These are phyloP conservation scores for Beauveria scarabaeidicola DNA, from an alignment of 2,329 filamentous ascomycete genomes.

Conservation along the genomic window DNA sequence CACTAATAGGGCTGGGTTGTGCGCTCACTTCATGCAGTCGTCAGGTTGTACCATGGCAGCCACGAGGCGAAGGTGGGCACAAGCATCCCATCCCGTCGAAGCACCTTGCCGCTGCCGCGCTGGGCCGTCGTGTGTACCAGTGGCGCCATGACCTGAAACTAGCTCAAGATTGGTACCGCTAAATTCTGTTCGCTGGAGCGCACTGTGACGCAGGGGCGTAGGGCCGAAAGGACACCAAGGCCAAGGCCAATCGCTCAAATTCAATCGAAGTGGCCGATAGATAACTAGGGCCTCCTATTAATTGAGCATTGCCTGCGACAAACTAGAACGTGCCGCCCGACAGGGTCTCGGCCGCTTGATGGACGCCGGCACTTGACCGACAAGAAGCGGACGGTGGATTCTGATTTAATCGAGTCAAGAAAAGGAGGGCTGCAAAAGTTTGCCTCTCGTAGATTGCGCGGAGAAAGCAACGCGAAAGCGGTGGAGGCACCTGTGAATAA, in stretches of 20 bases:
- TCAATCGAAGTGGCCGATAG: neutral
- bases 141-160: conserved; percentile 10
- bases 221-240: neutral
- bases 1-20: too few relatives aligned
- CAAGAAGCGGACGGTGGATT: neutral
- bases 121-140: neutral
- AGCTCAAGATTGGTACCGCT: neutral
- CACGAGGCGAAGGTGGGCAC: neutral
- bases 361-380: neutral
- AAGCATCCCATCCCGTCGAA: neutral
- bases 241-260: neutral
- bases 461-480: neutral
- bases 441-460: neutral
- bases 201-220: neutral
- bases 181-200: neutral
- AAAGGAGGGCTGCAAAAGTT: neutral
- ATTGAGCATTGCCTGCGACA: neutral
- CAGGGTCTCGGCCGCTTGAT: neutral
- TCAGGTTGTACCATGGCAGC: neutral
- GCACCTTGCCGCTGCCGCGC: neutral
- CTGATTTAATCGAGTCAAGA: neutral
- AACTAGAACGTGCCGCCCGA: neutral
- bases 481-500: neutral
- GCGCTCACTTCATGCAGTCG: too few relatives aligned
- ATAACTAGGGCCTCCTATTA: neutral